phyloP scores from a whole-genome alignment of 2,329 filamentous ascomycete species.

The Grosmannia clavigera region DNA sequence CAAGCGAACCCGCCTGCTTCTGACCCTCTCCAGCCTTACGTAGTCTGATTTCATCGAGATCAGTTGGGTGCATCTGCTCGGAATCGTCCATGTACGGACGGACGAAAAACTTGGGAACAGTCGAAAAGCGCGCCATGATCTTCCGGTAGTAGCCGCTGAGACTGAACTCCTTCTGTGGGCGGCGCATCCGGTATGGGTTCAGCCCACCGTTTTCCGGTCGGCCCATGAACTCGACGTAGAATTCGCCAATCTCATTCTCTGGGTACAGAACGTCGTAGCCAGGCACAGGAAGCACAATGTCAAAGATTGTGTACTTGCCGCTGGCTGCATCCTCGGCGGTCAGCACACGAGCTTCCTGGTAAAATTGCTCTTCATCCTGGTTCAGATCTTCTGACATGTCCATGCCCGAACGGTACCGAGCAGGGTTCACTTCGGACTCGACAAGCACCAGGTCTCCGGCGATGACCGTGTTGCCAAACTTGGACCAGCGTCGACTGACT shows the following conservation, averaged over 20 bases:
- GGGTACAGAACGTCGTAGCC: slow-evolving; percentile 87
- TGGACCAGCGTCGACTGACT: slow-evolving; percentile 67
- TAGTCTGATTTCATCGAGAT: slow-evolving; percentile 55
- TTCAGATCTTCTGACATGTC: slow-evolving; percentile 50
- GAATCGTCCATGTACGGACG: slow-evolving; percentile 56
- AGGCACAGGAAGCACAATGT: slow-evolving; percentile 83
- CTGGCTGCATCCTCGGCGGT: slow-evolving; percentile 65
- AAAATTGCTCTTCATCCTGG: slow-evolving; percentile 29
- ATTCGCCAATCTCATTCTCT: slow-evolving; percentile 66
- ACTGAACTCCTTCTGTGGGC: slow-evolving; percentile 75
- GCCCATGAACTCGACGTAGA: slow-evolving; percentile 79
- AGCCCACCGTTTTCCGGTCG: slow-evolving; percentile 64
- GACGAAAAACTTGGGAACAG: slow-evolving; percentile 54
- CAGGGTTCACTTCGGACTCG: slow-evolving; percentile 20
- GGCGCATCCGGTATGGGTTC: slow-evolving; percentile 76
- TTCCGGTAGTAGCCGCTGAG: slow-evolving; percentile 83
- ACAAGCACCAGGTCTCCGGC: slow-evolving; percentile 73
- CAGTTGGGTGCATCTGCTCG: slow-evolving; percentile 81
- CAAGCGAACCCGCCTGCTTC: slow-evolving; percentile 6
- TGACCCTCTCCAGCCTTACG: slow-evolving; percentile 19
- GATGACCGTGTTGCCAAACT: slow-evolving; percentile 61
- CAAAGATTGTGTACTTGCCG: slow-evolving; percentile 69
- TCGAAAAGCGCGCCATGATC: slow-evolving; percentile 59
- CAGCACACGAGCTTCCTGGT: slow-evolving; percentile 54
- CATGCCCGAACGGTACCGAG: slow-evolving; percentile 31